These are phyloP conservation scores for Neotropicomus parvogracilis DNA, from an alignment of 1,284 basidiomycete species.

Conservation along the genomic window DNA sequence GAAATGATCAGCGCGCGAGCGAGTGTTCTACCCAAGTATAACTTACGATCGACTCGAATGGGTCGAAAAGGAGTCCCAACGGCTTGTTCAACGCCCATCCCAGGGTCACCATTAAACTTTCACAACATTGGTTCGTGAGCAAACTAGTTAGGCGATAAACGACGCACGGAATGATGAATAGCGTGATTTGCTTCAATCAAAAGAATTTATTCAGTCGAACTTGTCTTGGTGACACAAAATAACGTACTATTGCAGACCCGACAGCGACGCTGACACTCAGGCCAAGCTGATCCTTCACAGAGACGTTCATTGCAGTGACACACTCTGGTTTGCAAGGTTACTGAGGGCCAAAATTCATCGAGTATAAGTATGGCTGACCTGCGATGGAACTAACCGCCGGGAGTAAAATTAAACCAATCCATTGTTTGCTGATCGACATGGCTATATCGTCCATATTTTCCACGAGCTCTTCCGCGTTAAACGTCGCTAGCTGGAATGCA, in stretches of 20 bases:
- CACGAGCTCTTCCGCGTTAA: slow-evolving; percentile 87
- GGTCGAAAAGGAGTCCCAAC: slow-evolving; percentile 72
- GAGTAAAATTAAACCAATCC: slow-evolving; percentile 82
- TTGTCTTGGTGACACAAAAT: too few relatives aligned
- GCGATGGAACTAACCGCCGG: slow-evolving; percentile 87
- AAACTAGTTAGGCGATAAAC: neutral
- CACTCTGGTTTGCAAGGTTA: slow-evolving; percentile 52
- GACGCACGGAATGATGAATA: slow-evolving; percentile 49
- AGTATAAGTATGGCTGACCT: slow-evolving; percentile 37
- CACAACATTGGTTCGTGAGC: neutral
- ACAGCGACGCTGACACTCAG: slow-evolving; percentile 80
- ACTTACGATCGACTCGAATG: slow-evolving; percentile 70
- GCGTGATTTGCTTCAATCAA: slow-evolving; percentile 70
- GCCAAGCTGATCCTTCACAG: slow-evolving; percentile 77
- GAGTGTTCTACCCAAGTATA: neutral
- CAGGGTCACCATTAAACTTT: slow-evolving; percentile 59
- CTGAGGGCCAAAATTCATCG: neutral
- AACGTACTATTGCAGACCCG: slow-evolving; percentile 81
- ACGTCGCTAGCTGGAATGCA: slow-evolving; percentile 54
- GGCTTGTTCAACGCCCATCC: slow-evolving; percentile 72
- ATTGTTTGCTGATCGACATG: slow-evolving; percentile 64
- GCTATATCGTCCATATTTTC: slow-evolving; percentile 69
- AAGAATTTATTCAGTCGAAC: neutral
- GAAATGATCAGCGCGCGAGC: slow-evolving; percentile 22
- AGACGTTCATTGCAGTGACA: slow-evolving; percentile 83